Base-by-base conservation (phyloP, 108 stramenopile genomes). In the Cyclotella kingstonii region DNA sequence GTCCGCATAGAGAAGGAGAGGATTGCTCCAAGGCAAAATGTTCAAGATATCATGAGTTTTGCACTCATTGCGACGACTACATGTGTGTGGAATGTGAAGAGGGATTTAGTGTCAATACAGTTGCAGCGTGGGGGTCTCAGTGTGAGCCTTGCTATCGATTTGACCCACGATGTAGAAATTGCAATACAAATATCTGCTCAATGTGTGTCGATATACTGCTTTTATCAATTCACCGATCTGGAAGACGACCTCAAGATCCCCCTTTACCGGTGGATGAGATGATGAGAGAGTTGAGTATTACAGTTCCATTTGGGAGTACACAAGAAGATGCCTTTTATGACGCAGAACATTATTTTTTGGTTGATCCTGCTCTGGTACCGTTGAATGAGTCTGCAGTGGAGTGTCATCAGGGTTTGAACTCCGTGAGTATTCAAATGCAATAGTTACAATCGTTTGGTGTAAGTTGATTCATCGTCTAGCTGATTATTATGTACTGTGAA, bases 161-260 rank as follows among this genome's bases (percentile, higher is more conserved):
- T 68, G 89, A 91, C 60, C 89, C 87, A 12, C 74, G 89, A 15
- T 91, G 89, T 60, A 52, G 63, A 21, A 57, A 44, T 25, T 91
- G 89, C 70, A 73, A 80, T 43, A 80, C 64, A 3, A 54, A 62
- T 23, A 43, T 26, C 5, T 91, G 90, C 75, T 64, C 73, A 11
- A 38, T 57, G 34, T 91, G 90, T 60, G 50, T 79, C 1, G 90
- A 91, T 51, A 70, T 84, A 28, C 52, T 88, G 36, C 62, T 91
- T 5, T 48, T 82, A 0, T 85, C 84, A 5, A 83, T 87, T 21
- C 84, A 81, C 14, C 79, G 90, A 12, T 82, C 81, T 25, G 90
- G 90, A 2, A 45, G 62, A 45, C 74, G 90, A 17, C 47, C 27
- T 10, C 45, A 42, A 25, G 90, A 91, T 62, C 84, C 83, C 7